Evolutionary conservation across 768 basidiomycete species (phyloP).

Genomic region (Clitopilus passeckerianus): DNA sequence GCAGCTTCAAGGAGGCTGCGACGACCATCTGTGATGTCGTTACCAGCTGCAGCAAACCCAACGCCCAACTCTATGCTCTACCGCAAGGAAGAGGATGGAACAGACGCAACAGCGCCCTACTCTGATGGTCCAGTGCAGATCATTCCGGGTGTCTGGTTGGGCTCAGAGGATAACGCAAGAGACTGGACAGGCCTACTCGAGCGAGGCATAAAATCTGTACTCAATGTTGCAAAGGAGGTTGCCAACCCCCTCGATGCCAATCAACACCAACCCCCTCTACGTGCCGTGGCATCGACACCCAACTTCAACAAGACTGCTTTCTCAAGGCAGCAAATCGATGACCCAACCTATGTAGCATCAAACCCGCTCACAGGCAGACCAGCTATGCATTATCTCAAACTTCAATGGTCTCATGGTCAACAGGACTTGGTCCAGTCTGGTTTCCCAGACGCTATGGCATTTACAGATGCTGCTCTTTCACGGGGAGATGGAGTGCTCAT

Average conservation of each 20-base stretch:
- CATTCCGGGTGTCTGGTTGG: slow-evolving; percentile 84
- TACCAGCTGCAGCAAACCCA: slow-evolving; percentile 48
- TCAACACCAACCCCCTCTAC: slow-evolving; percentile 39
- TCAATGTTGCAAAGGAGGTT: slow-evolving; percentile 95
- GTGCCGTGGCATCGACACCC: slow-evolving; percentile 65
- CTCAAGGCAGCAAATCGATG: slow-evolving; percentile 9
- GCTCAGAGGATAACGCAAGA: slow-evolving; percentile 87
- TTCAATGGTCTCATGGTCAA: slow-evolving; percentile 94
- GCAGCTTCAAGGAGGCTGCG: slow-evolving; percentile 36
- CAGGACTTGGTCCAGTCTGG: slow-evolving; percentile 77
- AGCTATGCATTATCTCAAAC: slow-evolving; percentile 81
- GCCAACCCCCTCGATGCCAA: slow-evolving; percentile 58
- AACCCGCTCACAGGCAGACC: slow-evolving; percentile 69
- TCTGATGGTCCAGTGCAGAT: slow-evolving; percentile 78
- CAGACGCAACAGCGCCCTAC: slow-evolving; percentile 61
- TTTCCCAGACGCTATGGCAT: slow-evolving; percentile 76
- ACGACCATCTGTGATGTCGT: slow-evolving; percentile 69
- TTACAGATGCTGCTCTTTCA: slow-evolving; percentile 70
- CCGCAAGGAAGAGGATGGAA: slow-evolving; percentile 62
- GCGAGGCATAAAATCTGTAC: slow-evolving; percentile 70
- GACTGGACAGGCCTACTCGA: slow-evolving; percentile 71
- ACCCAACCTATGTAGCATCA: slow-evolving; percentile 61
- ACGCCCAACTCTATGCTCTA: slow-evolving; percentile 48
- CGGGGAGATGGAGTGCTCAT: slow-evolving; percentile 79
- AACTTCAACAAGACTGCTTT: slow-evolving; percentile 41